A percentile compares a stretch with the other conserved stretches of the same genome.
These are phyloP conservation scores for Chlorella vulgaris DNA, from an alignment of 139 green algal species.

Conservation along the genomic window DNA sequence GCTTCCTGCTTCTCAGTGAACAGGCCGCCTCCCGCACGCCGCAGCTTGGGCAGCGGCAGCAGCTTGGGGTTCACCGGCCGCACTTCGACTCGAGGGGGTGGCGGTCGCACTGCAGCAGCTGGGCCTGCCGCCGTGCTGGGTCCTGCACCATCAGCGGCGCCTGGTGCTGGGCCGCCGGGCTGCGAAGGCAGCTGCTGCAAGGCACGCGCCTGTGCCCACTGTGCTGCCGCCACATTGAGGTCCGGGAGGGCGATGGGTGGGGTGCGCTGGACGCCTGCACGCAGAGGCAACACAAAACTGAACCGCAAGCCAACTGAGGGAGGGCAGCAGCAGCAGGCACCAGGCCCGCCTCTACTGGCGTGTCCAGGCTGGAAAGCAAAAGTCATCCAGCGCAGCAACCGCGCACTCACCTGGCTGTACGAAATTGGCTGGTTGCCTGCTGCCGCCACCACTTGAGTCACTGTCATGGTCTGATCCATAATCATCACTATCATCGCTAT, in stretches of 20 bases:
- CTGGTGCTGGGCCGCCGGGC: not conserved
- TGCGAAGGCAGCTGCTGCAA: not conserved
- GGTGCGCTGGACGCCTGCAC: not conserved
- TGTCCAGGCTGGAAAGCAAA: too few species aligned
- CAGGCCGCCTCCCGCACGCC: not conserved
- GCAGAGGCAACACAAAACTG: not conserved
- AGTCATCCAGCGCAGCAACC: too few species aligned
- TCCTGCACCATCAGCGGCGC: not conserved
- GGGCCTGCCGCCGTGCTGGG: not conserved
- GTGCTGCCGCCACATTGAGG: slow-evolving; percentile 9
- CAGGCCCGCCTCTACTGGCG: too few species aligned
- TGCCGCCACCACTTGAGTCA: too few species aligned
- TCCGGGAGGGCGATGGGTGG: not conserved
- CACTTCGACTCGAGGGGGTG: slow-evolving; percentile 2
- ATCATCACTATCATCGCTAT: not conserved
- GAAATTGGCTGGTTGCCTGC: too few species aligned
- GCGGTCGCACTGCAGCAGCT: not conserved
- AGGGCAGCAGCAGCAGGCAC: too few species aligned
- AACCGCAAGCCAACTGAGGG: not conserved
- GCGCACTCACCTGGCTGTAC: too few species aligned
- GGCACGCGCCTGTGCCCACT: not conserved
- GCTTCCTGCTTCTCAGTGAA: not conserved
- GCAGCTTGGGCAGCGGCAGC: slow-evolving; percentile 16
- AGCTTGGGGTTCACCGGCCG: slow-evolving; percentile 29
- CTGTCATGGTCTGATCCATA: not conserved